phyloP scores from a whole-genome alignment of 768 basidiomycete species.

The Termitomyces sp. region DNA sequence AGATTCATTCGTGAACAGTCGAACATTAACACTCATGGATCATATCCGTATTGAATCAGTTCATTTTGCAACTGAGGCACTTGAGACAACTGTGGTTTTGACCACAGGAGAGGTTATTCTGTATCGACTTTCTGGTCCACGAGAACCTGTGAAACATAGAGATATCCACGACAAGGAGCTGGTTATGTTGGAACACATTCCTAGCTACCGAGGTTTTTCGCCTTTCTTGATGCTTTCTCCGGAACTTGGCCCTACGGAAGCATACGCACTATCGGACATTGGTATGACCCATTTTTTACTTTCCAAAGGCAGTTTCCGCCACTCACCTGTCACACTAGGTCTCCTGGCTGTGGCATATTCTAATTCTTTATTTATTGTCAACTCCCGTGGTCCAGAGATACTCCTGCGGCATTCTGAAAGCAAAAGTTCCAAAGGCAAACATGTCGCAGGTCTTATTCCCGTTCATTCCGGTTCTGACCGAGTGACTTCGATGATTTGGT shows the following conservation, averaged over 20 bases:
- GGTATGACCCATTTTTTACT: slow-evolving; percentile 50
- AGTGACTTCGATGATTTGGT: slow-evolving; percentile 59
- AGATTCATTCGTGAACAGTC: slow-evolving; percentile 31
- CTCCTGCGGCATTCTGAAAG: slow-evolving; percentile 43
- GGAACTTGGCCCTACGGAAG: slow-evolving; percentile 39
- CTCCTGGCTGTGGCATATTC: slow-evolving; percentile 72
- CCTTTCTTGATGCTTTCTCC: slow-evolving; percentile 58
- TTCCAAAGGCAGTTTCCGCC: neutral
- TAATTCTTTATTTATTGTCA: slow-evolving; percentile 57
- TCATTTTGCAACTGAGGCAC: slow-evolving; percentile 46
- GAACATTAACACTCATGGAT: slow-evolving; percentile 19
- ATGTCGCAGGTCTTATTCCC: slow-evolving; percentile 25
- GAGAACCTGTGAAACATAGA: slow-evolving; percentile 11
- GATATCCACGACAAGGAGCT: slow-evolving; percentile 42
- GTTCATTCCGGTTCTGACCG: slow-evolving; percentile 35
- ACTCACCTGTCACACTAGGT: slow-evolving; percentile 32
- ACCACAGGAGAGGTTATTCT: slow-evolving; percentile 53
- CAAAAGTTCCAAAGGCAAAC: slow-evolving; percentile 34
- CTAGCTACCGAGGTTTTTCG: slow-evolving; percentile 34
- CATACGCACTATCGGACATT: slow-evolving; percentile 64
- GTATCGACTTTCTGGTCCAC: slow-evolving; percentile 30
- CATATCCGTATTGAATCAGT: slow-evolving; percentile 35
- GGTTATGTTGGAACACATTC: slow-evolving; percentile 44
- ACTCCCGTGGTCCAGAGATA: slow-evolving; percentile 70
- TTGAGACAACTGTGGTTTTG: slow-evolving; percentile 52